Conservation (phyloP, 2,329 filamentous ascomycete species). For the Diaporthe eres region DNA sequence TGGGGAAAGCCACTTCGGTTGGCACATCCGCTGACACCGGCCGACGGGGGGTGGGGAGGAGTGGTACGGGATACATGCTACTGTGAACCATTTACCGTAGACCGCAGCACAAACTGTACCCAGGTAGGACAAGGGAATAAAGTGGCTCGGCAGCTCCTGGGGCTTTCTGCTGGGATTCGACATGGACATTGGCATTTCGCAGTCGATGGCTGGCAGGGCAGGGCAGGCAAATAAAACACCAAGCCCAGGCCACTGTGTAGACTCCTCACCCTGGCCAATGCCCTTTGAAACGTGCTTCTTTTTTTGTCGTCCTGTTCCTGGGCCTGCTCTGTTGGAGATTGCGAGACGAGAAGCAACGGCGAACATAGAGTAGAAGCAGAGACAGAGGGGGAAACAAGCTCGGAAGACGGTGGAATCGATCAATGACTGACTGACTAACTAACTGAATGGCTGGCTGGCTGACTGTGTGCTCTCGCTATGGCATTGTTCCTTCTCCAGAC, state of each 20-base stretch:
- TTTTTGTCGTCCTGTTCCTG: slow-evolving; percentile 9
- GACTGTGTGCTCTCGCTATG: slow-evolving; percentile 1
- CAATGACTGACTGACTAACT: neutral
- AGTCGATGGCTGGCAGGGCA: slow-evolving; percentile 21
- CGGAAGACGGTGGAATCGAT: slow-evolving; percentile 9
- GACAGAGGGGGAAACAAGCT: neutral
- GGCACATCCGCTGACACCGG: slow-evolving; percentile 35
- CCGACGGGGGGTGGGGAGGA: neutral
- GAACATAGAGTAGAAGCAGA: neutral
- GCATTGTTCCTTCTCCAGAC: slow-evolving; percentile 3
- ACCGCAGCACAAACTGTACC: neutral
- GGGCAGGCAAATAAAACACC: slow-evolving; percentile 24
- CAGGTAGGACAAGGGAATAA: slow-evolving; percentile 13
- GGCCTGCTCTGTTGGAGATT: slow-evolving; percentile 9
- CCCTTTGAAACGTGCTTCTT: slow-evolving; percentile 32
- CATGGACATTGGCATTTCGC: slow-evolving; percentile 23
- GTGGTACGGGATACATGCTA: neutral
- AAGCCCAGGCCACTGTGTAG: neutral
- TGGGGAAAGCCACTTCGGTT: slow-evolving; percentile 36
- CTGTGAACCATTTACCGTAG: no score
- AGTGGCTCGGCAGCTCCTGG: slow-evolving; percentile 31
- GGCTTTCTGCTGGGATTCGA: slow-evolving; percentile 13
- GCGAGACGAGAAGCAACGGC: neutral
- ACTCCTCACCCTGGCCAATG: slow-evolving; percentile 27
- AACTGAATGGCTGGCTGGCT: neutral